A percentile compares a stretch with the other conserved stretches of the same genome.
Conservation (phyloP, 331 rosid genomes). For the Cydonia oblonga region DNA sequence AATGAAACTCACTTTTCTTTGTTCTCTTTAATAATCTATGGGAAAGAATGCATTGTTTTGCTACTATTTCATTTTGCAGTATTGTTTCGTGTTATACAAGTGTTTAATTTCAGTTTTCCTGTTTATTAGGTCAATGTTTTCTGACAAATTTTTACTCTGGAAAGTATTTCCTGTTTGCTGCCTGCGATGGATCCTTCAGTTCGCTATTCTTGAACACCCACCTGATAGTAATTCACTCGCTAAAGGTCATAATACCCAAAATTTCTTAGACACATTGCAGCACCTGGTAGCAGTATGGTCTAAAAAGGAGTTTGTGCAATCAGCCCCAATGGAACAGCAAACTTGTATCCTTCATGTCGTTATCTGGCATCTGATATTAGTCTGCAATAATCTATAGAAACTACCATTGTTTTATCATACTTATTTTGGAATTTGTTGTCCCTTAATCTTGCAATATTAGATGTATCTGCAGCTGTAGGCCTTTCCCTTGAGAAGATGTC, state of each 20-base stretch:
- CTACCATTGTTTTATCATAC: conserved; percentile 1
- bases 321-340: conserved; percentile 79
- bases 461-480: conserved; percentile 87
- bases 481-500: conserved; percentile 65
- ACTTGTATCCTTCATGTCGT: conserved; percentile 61
- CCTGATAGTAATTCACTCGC: conserved; percentile 37
- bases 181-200: conserved; percentile 90
- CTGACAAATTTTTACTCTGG: conserved; percentile 80
- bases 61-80: neutral
- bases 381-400: neutral
- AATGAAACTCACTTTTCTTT: neutral
- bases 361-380: neutral
- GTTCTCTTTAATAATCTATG: too few species aligned
- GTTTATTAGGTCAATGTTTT: conserved; percentile 61
- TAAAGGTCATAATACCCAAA: conserved; percentile 24
- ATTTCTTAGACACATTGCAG: conserved; percentile 42
- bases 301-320: conserved; percentile 77
- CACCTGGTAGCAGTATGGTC: conserved; percentile 64
- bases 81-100: conserved; percentile 2
- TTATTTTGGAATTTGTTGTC: conserved; percentile 17
- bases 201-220: conserved; percentile 57
- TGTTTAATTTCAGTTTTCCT: neutral
- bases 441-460: conserved; percentile 39
- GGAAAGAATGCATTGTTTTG: neutral
- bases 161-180: conserved; percentile 82